Evolutionary conservation across 2,329 filamentous ascomycete species (phyloP).

Genomic region (Zasmidium citrigriseum): DNA sequence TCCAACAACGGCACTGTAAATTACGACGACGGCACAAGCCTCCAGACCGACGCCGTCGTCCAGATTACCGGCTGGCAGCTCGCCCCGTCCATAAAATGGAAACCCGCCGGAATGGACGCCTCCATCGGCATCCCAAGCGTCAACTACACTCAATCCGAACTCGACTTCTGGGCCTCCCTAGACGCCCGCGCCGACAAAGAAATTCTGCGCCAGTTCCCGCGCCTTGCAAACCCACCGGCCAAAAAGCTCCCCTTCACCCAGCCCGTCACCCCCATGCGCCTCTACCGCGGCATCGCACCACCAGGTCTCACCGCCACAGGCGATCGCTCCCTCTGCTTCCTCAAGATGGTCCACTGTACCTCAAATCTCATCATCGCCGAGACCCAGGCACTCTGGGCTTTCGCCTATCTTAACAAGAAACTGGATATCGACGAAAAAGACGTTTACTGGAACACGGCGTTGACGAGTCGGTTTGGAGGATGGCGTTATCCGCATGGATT

Average conservation of each 20-base stretch:
- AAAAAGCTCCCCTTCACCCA: constrained; percentile 12
- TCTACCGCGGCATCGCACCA: constrained; percentile 15
- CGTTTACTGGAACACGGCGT: constrained; percentile 9
- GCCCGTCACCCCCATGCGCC: constrained; percentile 12
- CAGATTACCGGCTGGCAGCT: constrained; percentile 60
- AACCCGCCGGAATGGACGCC: constrained; percentile 6
- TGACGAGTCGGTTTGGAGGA: constrained; percentile 12
- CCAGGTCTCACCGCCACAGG: constrained; percentile 9
- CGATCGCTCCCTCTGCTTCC: constrained; percentile 14
- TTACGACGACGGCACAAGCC: constrained; percentile 4
- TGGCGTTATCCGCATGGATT: constrained; percentile 16
- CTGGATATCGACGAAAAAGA: constrained; percentile 9
- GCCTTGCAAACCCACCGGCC: constrained; percentile 7
- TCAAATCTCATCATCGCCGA: constrained; percentile 12
- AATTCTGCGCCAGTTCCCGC: constrained; percentile 12
- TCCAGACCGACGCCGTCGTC: constrained; percentile 55
- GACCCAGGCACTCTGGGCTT: constrained; percentile 14
- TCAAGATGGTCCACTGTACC: constrained; percentile 18
- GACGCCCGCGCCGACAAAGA: constrained; percentile 10
- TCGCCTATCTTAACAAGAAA: constrained; percentile 14
- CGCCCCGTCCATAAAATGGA: constrained; percentile 45
- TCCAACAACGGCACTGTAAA: constrained; percentile 1
- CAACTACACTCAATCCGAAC: constrained; percentile 1
- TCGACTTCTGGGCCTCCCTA: constrained; percentile 10
- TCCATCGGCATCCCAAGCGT: constrained; percentile 13